A percentile compares a stretch with the other conserved stretches of the same genome.
Evolutionary conservation across 352 stramenopile genomes (phyloP).

Genomic region (Phytophthora melonis): DNA sequence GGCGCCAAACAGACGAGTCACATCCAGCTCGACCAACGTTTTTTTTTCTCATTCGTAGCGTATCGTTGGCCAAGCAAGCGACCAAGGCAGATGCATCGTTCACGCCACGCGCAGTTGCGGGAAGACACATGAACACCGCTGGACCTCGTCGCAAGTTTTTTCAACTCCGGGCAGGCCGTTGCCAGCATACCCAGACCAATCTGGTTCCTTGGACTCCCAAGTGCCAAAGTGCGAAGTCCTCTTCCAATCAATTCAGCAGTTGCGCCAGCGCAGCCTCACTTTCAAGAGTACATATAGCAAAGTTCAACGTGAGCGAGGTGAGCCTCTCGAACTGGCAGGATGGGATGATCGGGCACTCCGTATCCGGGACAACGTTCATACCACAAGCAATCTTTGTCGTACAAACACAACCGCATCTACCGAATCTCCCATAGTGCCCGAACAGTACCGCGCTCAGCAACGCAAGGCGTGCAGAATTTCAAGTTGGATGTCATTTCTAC

Average conservation of each 20-base stretch:
- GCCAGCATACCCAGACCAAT: neutral
- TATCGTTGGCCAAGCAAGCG: neutral
- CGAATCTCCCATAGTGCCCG: neutral
- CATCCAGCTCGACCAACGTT: neutral
- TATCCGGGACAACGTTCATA: neutral
- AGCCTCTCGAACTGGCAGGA: neutral
- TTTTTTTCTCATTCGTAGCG: neutral
- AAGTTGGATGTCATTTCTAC: neutral
- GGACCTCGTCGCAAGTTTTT: neutral
- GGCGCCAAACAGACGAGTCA: neutral
- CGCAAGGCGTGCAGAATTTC: neutral
- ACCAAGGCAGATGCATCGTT: neutral
- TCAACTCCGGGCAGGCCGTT: neutral
- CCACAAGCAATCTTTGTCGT: neutral
- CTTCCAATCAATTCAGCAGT: neutral
- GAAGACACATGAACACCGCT: neutral
- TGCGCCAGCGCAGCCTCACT: neutral
- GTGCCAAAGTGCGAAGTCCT: neutral
- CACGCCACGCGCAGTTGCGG: neutral
- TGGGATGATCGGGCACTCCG: neutral
- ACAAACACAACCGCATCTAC: neutral
- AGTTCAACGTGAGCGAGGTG: neutral
- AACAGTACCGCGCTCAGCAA: neutral
- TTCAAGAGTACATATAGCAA: neutral
- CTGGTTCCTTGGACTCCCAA: neutral